A percentile compares a stretch with the other conserved stretches of the same genome.
Conservation (phyloP, 2,329 filamentous ascomycete species). For the Alternaria alternata region DNA sequence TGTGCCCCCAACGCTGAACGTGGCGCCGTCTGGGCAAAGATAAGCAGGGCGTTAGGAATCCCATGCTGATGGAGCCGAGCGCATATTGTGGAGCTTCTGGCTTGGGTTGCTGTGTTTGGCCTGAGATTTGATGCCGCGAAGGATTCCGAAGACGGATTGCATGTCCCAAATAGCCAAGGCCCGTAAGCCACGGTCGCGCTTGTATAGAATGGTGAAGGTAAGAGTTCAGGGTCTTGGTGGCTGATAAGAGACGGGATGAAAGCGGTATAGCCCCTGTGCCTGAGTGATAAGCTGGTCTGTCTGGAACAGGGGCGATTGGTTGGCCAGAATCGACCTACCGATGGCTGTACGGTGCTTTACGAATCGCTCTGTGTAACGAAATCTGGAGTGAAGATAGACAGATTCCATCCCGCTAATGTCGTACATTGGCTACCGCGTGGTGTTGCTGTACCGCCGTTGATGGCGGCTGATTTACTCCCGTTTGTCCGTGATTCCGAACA, state of each 20-base stretch:
- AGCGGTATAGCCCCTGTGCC: slow-evolving; percentile 15
- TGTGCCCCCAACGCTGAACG: slow-evolving; percentile 28
- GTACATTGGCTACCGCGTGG: slow-evolving; percentile 17
- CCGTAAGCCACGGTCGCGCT: slow-evolving; percentile 13
- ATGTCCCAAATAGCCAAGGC: slow-evolving; percentile 20
- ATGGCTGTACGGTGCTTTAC: slow-evolving; percentile 33
- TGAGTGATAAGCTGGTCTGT: slow-evolving; percentile 29
- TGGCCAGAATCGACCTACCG: slow-evolving; percentile 10
- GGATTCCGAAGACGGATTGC: slow-evolving; percentile 10
- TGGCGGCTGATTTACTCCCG: slow-evolving; percentile 27
- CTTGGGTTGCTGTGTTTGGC: slow-evolving; percentile 13
- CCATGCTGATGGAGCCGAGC: slow-evolving; percentile 24
- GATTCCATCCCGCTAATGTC: slow-evolving; percentile 24
- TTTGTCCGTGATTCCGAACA: slow-evolving; percentile 34
- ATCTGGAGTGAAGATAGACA: slow-evolving; percentile 17
- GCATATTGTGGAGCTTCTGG: slow-evolving; percentile 15
- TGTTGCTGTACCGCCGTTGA: slow-evolving; percentile 23
- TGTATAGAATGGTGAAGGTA: slow-evolving; percentile 23
- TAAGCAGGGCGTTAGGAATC: slow-evolving; percentile 29
- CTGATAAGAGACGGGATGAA: slow-evolving; percentile 25
- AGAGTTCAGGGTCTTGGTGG: slow-evolving; percentile 24
- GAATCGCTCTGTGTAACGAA: slow-evolving; percentile 32
- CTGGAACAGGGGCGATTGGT: slow-evolving; percentile 25
- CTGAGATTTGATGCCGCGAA: slow-evolving; percentile 14
- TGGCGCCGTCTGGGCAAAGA: slow-evolving; percentile 42